Evolutionary conservation across 75 land plant species (phyloP).

Genomic region (Selaginella tamariscina): DNA sequence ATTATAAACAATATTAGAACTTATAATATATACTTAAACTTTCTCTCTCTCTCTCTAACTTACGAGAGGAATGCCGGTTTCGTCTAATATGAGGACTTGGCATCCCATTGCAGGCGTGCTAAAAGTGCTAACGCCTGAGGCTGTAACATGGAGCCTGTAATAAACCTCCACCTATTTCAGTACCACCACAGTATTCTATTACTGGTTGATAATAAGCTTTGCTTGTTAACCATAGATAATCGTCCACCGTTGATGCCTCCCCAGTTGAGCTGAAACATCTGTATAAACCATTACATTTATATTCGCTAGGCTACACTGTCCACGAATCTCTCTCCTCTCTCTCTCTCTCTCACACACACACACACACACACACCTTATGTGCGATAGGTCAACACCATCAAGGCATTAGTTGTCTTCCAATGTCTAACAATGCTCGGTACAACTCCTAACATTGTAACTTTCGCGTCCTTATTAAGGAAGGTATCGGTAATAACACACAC

Average conservation of each 20-base stretch:
- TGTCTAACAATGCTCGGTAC: constrained; percentile 84
- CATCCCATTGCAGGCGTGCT: constrained; percentile 98
- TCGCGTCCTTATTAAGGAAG: constrained; percentile 56
- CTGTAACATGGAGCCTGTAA: constrained; percentile 74
- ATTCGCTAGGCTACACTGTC: too few species aligned
- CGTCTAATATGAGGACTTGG: constrained; percentile 58
- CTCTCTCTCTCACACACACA: too few species aligned
- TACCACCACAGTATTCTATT: constrained; percentile 96
- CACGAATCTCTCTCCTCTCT: too few species aligned
- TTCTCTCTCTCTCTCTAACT: too few species aligned
- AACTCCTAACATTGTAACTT: constrained; percentile 85
- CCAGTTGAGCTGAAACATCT: constrained; percentile 93
- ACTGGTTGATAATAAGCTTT: constrained; percentile 81
- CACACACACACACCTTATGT: constrained; percentile 42
- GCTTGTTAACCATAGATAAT: constrained; percentile 93
- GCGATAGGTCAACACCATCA: constrained; percentile 66
- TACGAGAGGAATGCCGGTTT: constrained; percentile 65
- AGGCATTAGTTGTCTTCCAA: constrained; percentile 64
- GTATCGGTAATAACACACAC: neutral
- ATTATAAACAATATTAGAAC: neutral
- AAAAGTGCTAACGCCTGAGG: constrained; percentile 73
- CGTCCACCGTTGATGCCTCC: constrained; percentile 90
- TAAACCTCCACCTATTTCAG: constrained; percentile 95
- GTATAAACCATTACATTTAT: neutral
- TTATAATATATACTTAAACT: too few species aligned